phyloP scores from a whole-genome alignment of 2,329 filamentous ascomycete species.

The Beauveria scarabaeidicola region DNA sequence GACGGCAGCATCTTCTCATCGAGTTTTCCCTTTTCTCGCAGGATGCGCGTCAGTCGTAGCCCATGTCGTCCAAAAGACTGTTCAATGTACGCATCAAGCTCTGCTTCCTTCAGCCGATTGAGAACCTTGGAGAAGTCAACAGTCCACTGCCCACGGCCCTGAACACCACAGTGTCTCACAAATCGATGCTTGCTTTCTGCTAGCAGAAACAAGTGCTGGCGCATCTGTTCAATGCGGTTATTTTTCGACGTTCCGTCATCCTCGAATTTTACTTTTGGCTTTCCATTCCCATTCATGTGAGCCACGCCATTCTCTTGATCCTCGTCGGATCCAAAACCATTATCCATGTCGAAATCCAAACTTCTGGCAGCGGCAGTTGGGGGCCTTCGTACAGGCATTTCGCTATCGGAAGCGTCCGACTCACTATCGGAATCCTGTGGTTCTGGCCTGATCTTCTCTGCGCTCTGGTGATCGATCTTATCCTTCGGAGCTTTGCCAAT shows the following conservation, averaged over 20 bases:
- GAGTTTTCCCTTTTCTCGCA: constrained; percentile 82
- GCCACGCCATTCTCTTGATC: constrained; percentile 28
- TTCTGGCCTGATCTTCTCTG: constrained; percentile 39
- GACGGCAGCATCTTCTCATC: constrained; percentile 84
- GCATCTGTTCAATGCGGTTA: constrained; percentile 50
- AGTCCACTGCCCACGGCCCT: constrained; percentile 66
- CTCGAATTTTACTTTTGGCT: constrained; percentile 43
- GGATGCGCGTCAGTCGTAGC: constrained; percentile 74
- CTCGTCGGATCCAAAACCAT: constrained; percentile 25
- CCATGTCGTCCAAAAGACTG: constrained; percentile 69
- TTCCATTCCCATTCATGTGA: constrained; percentile 28
- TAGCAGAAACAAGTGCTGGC: constrained; percentile 65
- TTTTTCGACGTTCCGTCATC: constrained; percentile 33
- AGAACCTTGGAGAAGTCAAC: constrained; percentile 73
- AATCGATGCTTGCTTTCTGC: constrained; percentile 62
- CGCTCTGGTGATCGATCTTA: constrained; percentile 37
- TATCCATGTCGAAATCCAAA: constrained; percentile 14
- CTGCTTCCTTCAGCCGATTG: constrained; percentile 60
- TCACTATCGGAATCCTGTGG: constrained; percentile 19
- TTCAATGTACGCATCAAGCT: constrained; percentile 75
- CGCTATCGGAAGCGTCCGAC: constrained; percentile 20
- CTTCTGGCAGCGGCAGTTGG: not conserved
- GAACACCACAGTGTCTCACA: constrained; percentile 55
- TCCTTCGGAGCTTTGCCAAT: constrained; percentile 47
- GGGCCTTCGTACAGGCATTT: constrained; percentile 6